Evolutionary conservation across 2,329 filamentous ascomycete species (phyloP).

Genomic region (Verticillium zaregamsianum): DNA sequence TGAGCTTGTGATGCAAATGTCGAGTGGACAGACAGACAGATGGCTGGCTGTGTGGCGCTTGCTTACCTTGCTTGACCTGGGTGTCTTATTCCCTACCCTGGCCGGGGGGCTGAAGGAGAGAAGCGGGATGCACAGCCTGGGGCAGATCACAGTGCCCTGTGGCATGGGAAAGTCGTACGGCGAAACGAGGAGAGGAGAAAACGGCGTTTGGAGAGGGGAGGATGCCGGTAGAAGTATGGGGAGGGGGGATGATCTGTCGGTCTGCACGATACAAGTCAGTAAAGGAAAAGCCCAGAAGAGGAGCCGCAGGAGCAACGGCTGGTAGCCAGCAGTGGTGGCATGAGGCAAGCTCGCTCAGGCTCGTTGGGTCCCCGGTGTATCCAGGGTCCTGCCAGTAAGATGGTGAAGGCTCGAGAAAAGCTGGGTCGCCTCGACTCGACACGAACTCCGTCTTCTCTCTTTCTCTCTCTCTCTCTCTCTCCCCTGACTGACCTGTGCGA

Average conservation of each 20-base stretch:
- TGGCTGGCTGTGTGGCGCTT: background rate
- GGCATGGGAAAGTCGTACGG: background rate
- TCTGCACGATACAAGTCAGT: background rate
- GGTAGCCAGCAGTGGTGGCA: no score
- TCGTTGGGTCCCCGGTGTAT: no score
- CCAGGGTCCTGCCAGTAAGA: no score
- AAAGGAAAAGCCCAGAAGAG: background rate
- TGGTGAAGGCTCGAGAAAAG: no score
- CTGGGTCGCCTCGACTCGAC: no score
- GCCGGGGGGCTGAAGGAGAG: background rate
- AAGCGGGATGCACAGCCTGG: background rate
- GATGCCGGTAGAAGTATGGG: background rate
- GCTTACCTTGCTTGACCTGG: background rate
- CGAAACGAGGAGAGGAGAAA: background rate
- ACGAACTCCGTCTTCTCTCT: no score
- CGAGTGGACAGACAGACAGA: background rate
- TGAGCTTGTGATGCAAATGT: background rate
- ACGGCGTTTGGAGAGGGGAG: background rate
- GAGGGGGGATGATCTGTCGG: background rate
- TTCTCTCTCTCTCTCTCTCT: no score
- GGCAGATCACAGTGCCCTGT: background rate
- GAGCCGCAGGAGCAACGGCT: background rate
- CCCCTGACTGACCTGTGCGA: no score
- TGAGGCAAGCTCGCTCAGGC: background rate
- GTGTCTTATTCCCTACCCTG: background rate